phyloP scores from a whole-genome alignment of 495 filamentous ascomycete species.

The Penicillium steckii region DNA sequence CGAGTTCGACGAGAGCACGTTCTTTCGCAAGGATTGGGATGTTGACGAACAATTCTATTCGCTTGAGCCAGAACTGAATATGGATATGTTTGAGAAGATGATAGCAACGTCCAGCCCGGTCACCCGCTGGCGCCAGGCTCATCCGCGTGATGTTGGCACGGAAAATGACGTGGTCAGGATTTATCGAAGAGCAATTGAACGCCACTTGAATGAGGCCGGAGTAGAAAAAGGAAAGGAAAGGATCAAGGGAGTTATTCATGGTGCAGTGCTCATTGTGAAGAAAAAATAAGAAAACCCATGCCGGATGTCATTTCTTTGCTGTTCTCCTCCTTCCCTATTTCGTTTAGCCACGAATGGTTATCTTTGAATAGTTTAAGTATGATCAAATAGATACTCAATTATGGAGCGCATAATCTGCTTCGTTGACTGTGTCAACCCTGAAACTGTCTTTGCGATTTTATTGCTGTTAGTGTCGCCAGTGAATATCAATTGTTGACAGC shows the following conservation, averaged over 20 bases:
- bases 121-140: conserved; percentile 49
- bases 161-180: conserved; percentile 24
- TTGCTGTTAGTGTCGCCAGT: too few relatives aligned
- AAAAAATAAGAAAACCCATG: conserved; percentile 8
- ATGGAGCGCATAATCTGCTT: too few relatives aligned
- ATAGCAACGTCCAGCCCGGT: conserved; percentile 43
- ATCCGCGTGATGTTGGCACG: conserved; percentile 32
- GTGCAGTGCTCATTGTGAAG: conserved; percentile 12
- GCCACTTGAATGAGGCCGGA: conserved; percentile 20
- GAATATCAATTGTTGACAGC: too few relatives aligned
- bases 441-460: too few relatives aligned
- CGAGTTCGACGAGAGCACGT: conserved; percentile 40
- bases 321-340: too few relatives aligned
- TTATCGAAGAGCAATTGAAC: conserved; percentile 19
- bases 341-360: too few relatives aligned
- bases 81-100: conserved; percentile 34
- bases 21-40: conserved; percentile 43
- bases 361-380: too few relatives aligned
- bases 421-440: too few relatives aligned
- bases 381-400: too few relatives aligned
- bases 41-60: conserved; percentile 14
- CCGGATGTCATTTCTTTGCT: too few relatives aligned
- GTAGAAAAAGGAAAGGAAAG: conserved; percentile 17
- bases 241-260: conserved; percentile 2
- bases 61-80: conserved; percentile 9